phyloP scores from a whole-genome alignment of 768 basidiomycete species.

The Crepidotus variabilis region DNA sequence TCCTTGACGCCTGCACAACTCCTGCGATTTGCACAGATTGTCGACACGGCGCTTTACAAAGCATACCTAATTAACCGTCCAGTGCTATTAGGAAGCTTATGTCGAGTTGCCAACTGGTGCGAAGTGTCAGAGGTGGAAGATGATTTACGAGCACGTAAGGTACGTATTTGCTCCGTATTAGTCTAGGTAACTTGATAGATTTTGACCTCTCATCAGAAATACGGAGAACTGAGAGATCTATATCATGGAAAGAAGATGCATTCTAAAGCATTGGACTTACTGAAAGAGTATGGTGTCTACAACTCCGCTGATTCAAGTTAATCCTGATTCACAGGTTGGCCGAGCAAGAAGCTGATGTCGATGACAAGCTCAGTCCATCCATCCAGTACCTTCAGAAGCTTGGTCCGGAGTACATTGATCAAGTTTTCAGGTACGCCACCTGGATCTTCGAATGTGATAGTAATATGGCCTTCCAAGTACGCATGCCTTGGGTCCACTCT shows the following conservation, averaged over 20 bases:
- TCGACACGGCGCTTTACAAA: constrained; percentile 94
- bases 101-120: constrained; percentile 89
- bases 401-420: constrained; percentile 74
- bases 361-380: constrained; percentile 80
- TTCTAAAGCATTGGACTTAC: constrained; percentile 73
- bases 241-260: constrained; percentile 98
- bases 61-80: constrained; percentile 83
- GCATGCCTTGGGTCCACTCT: neutral
- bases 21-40: constrained; percentile 85
- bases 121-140: constrained; percentile 81
- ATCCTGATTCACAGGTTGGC: constrained; percentile 53
- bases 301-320: neutral
- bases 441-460: constrained; percentile 83
- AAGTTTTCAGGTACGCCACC: constrained; percentile 75
- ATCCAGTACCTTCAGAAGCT: constrained; percentile 90
- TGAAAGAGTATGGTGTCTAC: constrained; percentile 59
- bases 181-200: neutral
- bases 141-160: constrained; percentile 75
- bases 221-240: constrained; percentile 82
- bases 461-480: constrained; percentile 74
- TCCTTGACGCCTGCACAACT: constrained; percentile 80
- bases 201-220: constrained; percentile 58
- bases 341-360: constrained; percentile 68
- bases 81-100: constrained; percentile 17
- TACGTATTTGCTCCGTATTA: constrained; percentile 25